A percentile compares a stretch with the other conserved stretches of the same genome.
Evolutionary conservation across 306 rosid species (phyloP).

Genomic region (Dicorynia guianensis): DNA sequence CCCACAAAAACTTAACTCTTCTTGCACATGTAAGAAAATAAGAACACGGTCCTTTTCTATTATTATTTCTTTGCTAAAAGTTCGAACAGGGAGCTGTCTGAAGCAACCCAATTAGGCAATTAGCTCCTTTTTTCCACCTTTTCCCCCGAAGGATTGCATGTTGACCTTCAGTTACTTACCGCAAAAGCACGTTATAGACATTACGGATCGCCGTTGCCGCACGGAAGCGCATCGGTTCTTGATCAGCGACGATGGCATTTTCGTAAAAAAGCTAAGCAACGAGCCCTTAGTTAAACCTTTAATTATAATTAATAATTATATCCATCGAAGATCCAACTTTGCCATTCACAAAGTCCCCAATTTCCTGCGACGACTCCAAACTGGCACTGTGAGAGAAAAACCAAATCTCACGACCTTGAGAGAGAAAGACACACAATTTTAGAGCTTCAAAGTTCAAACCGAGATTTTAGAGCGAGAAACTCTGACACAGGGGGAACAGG

Average conservation of each 20-base stretch:
- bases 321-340: conserved; percentile 56
- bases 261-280: conserved; percentile 39
- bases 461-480: conserved; percentile 39
- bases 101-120: no score
- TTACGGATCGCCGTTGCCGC: not conserved
- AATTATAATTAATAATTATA: conserved; percentile 31
- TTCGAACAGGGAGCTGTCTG: no score
- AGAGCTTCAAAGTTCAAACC: not conserved
- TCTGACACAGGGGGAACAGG: not conserved
- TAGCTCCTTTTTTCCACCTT: no score
- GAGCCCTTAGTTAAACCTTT: not conserved
- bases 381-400: not conserved
- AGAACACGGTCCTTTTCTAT: no score
- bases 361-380: conserved; percentile 56
- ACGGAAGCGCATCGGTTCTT: not conserved
- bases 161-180: no score
- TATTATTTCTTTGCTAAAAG: no score
- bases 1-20: no score
- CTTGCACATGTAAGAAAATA: no score
- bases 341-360: conserved; percentile 52
- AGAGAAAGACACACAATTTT: conserved; percentile 15
- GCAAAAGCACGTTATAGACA: not conserved
- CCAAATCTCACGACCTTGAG: conserved; percentile 17
- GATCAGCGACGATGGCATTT: conserved; percentile 45
- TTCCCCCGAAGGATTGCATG: no score